Evolutionary conservation across 2,329 filamentous ascomycete species (phyloP).

Genomic region (Diaporthe sp.): DNA sequence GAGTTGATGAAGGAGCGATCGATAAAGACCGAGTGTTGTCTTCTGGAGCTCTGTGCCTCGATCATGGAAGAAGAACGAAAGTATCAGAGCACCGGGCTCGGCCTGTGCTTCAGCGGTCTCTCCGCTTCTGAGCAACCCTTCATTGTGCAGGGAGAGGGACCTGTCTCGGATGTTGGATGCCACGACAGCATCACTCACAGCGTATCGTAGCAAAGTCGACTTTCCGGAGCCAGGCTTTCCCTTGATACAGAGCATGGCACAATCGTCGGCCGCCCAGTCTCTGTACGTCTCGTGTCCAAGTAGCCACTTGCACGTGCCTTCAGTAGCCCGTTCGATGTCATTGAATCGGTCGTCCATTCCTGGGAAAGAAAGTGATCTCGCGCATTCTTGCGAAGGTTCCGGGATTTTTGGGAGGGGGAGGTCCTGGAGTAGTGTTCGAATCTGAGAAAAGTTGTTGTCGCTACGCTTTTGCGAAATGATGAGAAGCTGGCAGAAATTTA

Average conservation of each 20-base stretch:
- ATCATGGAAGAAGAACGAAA: slow-evolving; percentile 51
- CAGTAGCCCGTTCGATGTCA: slow-evolving; percentile 38
- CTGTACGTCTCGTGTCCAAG: slow-evolving; percentile 39
- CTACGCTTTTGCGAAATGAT: too few species aligned
- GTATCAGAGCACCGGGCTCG: not conserved
- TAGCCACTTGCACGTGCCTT: slow-evolving; percentile 48
- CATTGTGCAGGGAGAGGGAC: not conserved
- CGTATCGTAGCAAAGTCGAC: slow-evolving; percentile 41
- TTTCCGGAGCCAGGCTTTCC: slow-evolving; percentile 48
- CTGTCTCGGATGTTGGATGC: not conserved
- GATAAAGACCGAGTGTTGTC: slow-evolving; percentile 46
- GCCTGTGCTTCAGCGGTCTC: not conserved
- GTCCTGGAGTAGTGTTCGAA: too few species aligned
- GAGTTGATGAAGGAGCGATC: slow-evolving; percentile 48
- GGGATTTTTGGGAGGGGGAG: not conserved
- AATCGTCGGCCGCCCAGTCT: slow-evolving; percentile 37
- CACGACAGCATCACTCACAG: slow-evolving; percentile 38
- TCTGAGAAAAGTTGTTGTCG: too few species aligned
- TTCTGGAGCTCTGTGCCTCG: slow-evolving; percentile 46
- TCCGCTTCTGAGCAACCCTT: not conserved
- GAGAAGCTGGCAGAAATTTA: too few species aligned
- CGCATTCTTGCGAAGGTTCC: slow-evolving; percentile 41
- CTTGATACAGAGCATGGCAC: slow-evolving; percentile 50
- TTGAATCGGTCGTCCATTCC: slow-evolving; percentile 42
- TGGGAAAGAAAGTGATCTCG: slow-evolving; percentile 45